Evolutionary conservation across 73 alveolate genomes (phyloP), one percentile per base, ranked within the genome.

Genomic region (Diophrys appendiculata): DNA sequence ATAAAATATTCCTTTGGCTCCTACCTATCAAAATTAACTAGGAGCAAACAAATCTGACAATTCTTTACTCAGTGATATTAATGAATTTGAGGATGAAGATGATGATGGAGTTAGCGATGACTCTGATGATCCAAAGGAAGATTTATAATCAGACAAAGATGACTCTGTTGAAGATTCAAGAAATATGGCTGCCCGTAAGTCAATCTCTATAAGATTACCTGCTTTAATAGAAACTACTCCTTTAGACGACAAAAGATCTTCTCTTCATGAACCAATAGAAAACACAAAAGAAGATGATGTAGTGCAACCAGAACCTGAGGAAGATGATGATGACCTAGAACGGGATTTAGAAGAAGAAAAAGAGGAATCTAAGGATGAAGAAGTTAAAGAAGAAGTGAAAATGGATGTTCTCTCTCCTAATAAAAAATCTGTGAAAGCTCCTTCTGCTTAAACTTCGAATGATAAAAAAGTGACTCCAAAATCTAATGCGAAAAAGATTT

Each of bases 51-150:
- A 43, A 43, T 11, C n/a, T 43, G 60, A 43, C 60, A 43, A 43
- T 18, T 11, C n/a, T 18, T 18, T 43, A 5, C 60, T 43, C 18
- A 43, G 60, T 43, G 60, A 43, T 43, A 43, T 43, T 43, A 43
- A 43, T 43, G 60, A 43, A 43, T 43, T 43, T 43, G 60, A 43
- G 18, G 60, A 43, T 43, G 60, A 43, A 18, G 60, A 43, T 60
- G 72, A 60, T 60, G 72, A 60, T 43, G 60, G 60, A 11, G 60
- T 43, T 43, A 18, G 18, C 60, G 5, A 5, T 43, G 5, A 18
- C 18, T 43, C 60, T 43, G 60, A 43, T 18, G 60, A 43, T 11
- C n/a, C 28, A 8, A 54, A 33, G 33, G 78, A 70, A 26, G 78
- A 70, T 1, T 60, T 30, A 70, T 60, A 70, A 25, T 28, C n/a